Evolutionary conservation across 768 basidiomycete genomes (phyloP).

Genomic region (Mycena venus): DNA sequence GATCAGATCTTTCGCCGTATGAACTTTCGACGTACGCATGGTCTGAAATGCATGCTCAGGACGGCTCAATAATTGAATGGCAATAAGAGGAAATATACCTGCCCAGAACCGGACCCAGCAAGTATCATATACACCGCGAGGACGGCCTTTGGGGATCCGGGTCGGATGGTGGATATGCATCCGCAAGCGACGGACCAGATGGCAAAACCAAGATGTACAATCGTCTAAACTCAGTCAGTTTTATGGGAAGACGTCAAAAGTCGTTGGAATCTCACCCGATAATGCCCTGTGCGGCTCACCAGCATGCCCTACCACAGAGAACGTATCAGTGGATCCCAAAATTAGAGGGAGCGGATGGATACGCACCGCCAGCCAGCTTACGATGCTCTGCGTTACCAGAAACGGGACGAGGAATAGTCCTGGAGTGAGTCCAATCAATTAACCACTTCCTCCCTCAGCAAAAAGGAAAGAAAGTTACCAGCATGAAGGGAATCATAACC

Average conservation of each 20-base stretch:
- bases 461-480: constrained; percentile 29
- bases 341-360: too few species aligned
- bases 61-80: too few species aligned
- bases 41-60: too few species aligned
- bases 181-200: constrained; percentile 81
- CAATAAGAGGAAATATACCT: constrained; percentile 45
- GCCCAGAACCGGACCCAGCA: constrained; percentile 72
- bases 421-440: too few species aligned
- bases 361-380: constrained; percentile 69
- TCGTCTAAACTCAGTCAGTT: constrained; percentile 52
- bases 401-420: constrained; percentile 79
- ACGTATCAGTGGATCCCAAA: too few species aligned
- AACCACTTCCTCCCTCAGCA: too few species aligned
- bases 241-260: not conserved
- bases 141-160: constrained; percentile 59
- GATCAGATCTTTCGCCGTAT: too few species aligned
- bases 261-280: constrained; percentile 53
- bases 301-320: constrained; percentile 62
- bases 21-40: constrained; percentile 38
- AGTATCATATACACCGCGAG: constrained; percentile 74
- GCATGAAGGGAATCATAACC: constrained; percentile 73
- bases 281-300: constrained; percentile 75
- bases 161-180: constrained; percentile 73
- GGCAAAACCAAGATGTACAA: constrained; percentile 74
- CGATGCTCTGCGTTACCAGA: constrained; percentile 72